These are phyloP conservation scores for Colletotrichum eleusines DNA, from an alignment of 2,329 filamentous ascomycete genomes.

Conservation along the genomic window DNA sequence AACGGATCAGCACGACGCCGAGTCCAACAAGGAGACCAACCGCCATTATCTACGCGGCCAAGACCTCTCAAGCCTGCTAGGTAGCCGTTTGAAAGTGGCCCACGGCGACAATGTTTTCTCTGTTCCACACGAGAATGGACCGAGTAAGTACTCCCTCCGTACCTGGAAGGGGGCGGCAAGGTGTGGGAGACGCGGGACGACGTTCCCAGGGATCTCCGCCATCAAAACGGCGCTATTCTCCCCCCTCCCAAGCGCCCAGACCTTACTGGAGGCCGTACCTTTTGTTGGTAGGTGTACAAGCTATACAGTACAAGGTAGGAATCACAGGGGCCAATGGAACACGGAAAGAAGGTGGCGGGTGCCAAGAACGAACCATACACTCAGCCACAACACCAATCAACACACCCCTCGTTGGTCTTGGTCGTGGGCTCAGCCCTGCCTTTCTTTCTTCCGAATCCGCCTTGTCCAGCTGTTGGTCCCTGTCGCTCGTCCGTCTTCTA, in stretches of 20 bases:
- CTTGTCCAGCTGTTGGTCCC: constrained; percentile 38
- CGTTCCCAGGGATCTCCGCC: constrained; percentile 29
- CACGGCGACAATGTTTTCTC: background rate
- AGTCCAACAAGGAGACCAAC: no score
- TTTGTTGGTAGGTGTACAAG: no score
- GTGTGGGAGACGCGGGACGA: constrained; percentile 2
- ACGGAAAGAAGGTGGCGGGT: constrained; percentile 26
- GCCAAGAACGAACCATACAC: constrained; percentile 9
- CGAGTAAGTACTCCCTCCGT: no score
- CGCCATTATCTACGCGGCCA: no score
- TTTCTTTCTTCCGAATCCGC: constrained; percentile 22
- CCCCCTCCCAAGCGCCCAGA: background rate
- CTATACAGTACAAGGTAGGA: background rate
- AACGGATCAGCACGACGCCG: background rate
- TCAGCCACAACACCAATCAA: constrained; percentile 30
- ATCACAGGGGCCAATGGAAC: background rate
- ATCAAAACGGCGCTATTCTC: constrained; percentile 13
- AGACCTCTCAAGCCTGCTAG: background rate
- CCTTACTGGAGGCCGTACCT: no score
- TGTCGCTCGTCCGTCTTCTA: constrained; percentile 11
- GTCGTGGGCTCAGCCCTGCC: constrained; percentile 13
- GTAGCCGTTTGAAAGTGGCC: background rate
- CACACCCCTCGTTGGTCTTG: background rate
- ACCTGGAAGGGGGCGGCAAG: background rate
- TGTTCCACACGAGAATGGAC: background rate